phyloP scores from a whole-genome alignment of 2,329 filamentous ascomycete species.

The Keithomyces neogunnii region DNA sequence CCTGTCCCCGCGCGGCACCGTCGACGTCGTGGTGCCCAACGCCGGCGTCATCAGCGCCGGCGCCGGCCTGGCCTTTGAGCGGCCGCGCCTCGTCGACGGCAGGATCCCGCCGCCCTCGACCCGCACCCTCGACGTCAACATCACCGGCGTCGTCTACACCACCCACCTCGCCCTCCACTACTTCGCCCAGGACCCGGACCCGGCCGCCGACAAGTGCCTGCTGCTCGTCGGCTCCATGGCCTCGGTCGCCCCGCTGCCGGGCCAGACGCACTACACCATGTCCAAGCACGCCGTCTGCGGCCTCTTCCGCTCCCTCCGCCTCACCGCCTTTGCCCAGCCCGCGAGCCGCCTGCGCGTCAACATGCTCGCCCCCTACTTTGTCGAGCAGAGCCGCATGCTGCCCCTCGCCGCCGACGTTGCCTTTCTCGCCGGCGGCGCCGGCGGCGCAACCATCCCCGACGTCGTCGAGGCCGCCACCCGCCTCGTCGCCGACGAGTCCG shows the following conservation, averaged over 20 bases:
- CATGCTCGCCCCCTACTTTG: conserved; percentile 59
- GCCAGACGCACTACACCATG: conserved; percentile 45
- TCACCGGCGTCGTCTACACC: conserved; percentile 57
- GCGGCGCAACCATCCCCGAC: conserved; percentile 43
- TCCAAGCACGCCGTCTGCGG: conserved; percentile 61
- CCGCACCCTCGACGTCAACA: conserved; percentile 51
- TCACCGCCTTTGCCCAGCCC: conserved; percentile 28
- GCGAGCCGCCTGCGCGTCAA: conserved; percentile 49
- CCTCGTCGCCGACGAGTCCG: conserved; percentile 48
- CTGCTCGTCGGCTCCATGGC: conserved; percentile 57
- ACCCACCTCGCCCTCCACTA: conserved; percentile 52
- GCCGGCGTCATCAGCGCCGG: conserved; percentile 46
- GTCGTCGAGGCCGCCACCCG: conserved; percentile 57
- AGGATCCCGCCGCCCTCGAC: conserved; percentile 37
- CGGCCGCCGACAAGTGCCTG: conserved; percentile 43
- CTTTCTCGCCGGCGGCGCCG: conserved; percentile 44
- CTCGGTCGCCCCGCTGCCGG: conserved; percentile 36
- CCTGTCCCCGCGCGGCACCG: conserved; percentile 43
- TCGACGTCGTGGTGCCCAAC: conserved; percentile 59
- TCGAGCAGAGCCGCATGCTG: conserved; percentile 49
- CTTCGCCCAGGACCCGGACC: conserved; percentile 16
- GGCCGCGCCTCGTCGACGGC: conserved; percentile 33
- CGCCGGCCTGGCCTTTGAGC: conserved; percentile 33
- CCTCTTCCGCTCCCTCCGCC: conserved; percentile 50
- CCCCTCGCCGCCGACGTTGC: conserved; percentile 35